Conservation (phyloP, 148 eudicot genomes). For the Rhododendron simsii region DNA sequence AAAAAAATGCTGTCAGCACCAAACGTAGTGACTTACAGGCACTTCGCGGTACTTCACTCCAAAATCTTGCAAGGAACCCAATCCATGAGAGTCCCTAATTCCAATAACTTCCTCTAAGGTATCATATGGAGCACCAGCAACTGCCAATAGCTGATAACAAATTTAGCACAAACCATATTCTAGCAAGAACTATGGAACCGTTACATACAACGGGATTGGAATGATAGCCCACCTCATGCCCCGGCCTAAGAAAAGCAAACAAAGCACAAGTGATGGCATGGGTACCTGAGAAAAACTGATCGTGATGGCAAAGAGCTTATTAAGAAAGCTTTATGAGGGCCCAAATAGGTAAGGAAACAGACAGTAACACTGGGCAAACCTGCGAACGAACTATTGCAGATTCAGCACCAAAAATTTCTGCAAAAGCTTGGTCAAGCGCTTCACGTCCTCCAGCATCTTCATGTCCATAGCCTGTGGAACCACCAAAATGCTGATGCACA, state of each 20-base stretch:
- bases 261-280: slow-evolving; percentile 98
- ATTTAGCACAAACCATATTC: slow-evolving; percentile 17
- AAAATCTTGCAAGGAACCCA: slow-evolving; percentile 87
- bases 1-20: not conserved
- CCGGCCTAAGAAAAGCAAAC: slow-evolving; percentile 92
- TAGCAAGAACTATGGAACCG: not conserved
- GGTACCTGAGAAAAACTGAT: slow-evolving; percentile 96
- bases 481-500: slow-evolving; percentile 74
- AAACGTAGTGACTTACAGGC: slow-evolving; percentile 41
- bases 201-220: not conserved
- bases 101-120: slow-evolving; percentile 98
- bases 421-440: slow-evolving; percentile 86
- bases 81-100: slow-evolving; percentile 67
- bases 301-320: slow-evolving; percentile 9
- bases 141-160: slow-evolving; percentile 86
- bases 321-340: slow-evolving; percentile 4
- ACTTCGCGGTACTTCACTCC: slow-evolving; percentile 80
- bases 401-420: slow-evolving; percentile 92
- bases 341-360: not conserved
- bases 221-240: slow-evolving; percentile 64
- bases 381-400: slow-evolving; percentile 92
- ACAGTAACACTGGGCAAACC: slow-evolving; percentile 31
- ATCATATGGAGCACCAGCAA: slow-evolving; percentile 97
- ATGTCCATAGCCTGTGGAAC: slow-evolving; percentile 95
- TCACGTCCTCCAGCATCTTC: slow-evolving; percentile 98